Percentiles rank a stretch among this genome's conserved stretches.
Conservation (phyloP, 495 filamentous ascomycete species). For the Astrocystis sublimbata region DNA sequence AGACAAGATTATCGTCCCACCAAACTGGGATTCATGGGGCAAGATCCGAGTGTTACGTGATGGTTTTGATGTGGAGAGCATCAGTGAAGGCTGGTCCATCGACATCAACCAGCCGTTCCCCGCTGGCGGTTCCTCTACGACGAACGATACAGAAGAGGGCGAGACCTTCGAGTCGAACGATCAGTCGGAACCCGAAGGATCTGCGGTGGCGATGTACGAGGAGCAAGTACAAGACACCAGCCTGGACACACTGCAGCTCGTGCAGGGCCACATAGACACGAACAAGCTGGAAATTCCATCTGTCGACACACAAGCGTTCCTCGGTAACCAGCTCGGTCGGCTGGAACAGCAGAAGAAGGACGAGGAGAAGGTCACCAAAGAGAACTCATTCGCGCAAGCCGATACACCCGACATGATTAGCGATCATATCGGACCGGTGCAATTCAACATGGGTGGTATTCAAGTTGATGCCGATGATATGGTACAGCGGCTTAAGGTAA, state of each 20-base stretch:
- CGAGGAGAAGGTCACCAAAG: conserved; percentile 62
- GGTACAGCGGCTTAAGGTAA: conserved; percentile 83
- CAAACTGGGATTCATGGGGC: conserved; percentile 98
- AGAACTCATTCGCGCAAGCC: conserved; percentile 44
- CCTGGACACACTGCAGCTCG: conserved; percentile 57
- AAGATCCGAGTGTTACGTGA: conserved; percentile 95
- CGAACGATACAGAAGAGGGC: conserved; percentile 13
- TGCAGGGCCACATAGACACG: conserved; percentile 50
- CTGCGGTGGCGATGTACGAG: conserved; percentile 74
- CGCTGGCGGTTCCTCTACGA: conserved; percentile 27
- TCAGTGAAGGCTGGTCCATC: conserved; percentile 79
- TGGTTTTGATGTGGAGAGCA: conserved; percentile 86
- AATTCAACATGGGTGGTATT: conserved; percentile 97
- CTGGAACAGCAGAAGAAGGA: conserved; percentile 67
- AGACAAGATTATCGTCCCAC: conserved; percentile 90
- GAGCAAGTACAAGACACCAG: conserved; percentile 73
- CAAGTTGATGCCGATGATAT: conserved; percentile 97
- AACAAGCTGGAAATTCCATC: conserved; percentile 66
- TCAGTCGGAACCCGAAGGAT: conserved; percentile 42
- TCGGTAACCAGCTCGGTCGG: conserved; percentile 68
- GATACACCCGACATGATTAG: conserved; percentile 63
- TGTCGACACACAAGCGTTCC: conserved; percentile 77
- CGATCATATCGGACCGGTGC: conserved; percentile 92
- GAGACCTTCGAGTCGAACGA: conserved; percentile 15
- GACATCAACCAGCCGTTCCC: conserved; percentile 66